Evolutionary conservation across 352 stramenopile species (phyloP), one percentile per base, ranked within the genome.

Genomic region (Phytophthora quininea): DNA sequence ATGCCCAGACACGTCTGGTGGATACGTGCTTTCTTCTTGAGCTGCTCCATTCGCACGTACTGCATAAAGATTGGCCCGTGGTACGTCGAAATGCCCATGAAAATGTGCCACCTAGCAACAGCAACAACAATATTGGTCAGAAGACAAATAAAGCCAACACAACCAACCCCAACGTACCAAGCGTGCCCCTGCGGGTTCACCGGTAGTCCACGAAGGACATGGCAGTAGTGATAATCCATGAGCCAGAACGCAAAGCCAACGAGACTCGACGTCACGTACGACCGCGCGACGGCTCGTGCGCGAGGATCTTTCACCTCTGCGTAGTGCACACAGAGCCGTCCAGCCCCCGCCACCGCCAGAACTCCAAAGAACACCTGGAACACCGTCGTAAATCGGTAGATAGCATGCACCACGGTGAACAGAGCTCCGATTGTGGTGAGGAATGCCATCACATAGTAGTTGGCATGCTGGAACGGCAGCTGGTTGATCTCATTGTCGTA

Each of bases 1-100:
- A 93, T 89, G 19, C 83, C 83, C 32, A 91, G 69, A 43, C 66
- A 68, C n/a, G 73, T 79, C 40, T 81, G 58, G 32, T 73, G 62
- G 54, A 93, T 86, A 45, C 77, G 61, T 14, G 75, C 74, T 53
- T 90, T 90, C 43, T 82, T 76, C 71, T 93, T 58, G 10, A 89
- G 80, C 69, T 93, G 77, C 59, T 92, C 83, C 67, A 89, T 86
- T 11, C 87, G 85, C 54, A 93, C 84, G 74, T 91, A 95, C 64
- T 95, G 85, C 87, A 93, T 93, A 51, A 95, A 95, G 29, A 95
- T 80, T 0, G 85, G 84, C 1, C 87, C 87, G 58, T 92, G 75
- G 67, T 95, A 95, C 5, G 69, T 84, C 45, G 83, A 87, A 15
- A 95, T 79, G 37, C 85, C 84, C 75, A 91, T 92, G 69, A 95